Evolutionary conservation across 306 rosid species (phyloP).

Genomic region (Cucumis hystrix): DNA sequence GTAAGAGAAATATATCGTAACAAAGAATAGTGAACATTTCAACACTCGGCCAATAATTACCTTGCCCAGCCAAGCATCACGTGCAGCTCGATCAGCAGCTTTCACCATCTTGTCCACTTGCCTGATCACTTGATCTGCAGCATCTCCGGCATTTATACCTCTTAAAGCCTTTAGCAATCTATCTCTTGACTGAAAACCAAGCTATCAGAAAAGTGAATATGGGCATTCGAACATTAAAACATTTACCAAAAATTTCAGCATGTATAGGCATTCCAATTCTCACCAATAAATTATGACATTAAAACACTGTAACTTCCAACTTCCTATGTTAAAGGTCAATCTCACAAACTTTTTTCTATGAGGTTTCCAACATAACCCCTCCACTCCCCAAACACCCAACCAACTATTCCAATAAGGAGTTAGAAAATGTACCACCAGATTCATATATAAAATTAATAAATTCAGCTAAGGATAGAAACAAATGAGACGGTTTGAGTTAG

Average conservation of each 20-base stretch:
- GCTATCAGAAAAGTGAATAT: conserved; percentile 13
- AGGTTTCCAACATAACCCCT: background rate
- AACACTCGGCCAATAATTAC: conserved; percentile 18
- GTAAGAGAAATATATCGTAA: conserved; percentile 7
- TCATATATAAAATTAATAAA: background rate
- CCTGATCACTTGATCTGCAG: conserved; percentile 88
- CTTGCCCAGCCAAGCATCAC: conserved; percentile 65
- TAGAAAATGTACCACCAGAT: background rate
- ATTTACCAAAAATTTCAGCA: background rate
- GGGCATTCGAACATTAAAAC: background rate
- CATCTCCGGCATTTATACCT: conserved; percentile 89
- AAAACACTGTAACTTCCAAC: no score
- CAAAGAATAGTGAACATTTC: conserved; percentile 3
- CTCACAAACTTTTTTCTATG: background rate
- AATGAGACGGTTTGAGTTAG: background rate
- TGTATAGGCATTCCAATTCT: background rate
- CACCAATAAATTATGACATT: background rate
- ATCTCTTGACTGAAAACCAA: conserved; percentile 66
- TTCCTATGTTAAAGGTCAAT: background rate
- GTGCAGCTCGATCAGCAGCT: conserved; percentile 61
- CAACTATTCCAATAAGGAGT: background rate
- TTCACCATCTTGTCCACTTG: conserved; percentile 83
- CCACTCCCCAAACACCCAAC: background rate
- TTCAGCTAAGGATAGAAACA: background rate
- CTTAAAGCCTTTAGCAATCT: conserved; percentile 66